Conservation (phyloP, 495 filamentous ascomycete genomes). For the Margaritispora aquatica region DNA sequence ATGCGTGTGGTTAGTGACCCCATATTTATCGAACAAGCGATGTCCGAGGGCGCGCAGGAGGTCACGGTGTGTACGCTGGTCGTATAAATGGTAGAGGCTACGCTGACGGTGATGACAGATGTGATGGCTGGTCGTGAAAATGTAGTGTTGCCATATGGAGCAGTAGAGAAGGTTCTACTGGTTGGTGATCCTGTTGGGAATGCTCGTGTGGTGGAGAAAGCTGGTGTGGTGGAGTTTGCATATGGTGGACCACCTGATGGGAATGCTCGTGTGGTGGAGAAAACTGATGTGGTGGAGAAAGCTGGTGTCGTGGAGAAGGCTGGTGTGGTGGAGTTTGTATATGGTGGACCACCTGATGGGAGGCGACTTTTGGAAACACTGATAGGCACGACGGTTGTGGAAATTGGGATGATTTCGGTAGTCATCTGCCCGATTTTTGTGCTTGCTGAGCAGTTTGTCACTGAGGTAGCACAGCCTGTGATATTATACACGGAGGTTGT, state of each 20-base stretch:
- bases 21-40: neutral
- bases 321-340: neutral
- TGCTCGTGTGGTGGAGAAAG: no score
- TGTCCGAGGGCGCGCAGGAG: neutral
- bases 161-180: neutral
- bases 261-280: no score
- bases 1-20: neutral
- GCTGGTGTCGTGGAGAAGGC: no score
- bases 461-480: neutral
- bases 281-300: no score
- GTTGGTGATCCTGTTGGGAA: neutral
- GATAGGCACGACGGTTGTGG: constrained; percentile 27
- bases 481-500: neutral
- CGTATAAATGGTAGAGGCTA: neutral
- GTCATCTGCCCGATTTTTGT: neutral
- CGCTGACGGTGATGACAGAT: neutral
- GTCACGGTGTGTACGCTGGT: neutral
- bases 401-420: constrained; percentile 19
- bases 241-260: neutral
- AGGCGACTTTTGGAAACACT: neutral
- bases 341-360: neutral
- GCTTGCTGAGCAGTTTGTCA: neutral
- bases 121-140: neutral
- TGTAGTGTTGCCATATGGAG: neutral
- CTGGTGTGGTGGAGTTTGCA: no score